Percentiles rank a stretch among this genome's conserved stretches.
Conservation (phyloP, 805 yeast genomes). For the Komagataella populi region DNA sequence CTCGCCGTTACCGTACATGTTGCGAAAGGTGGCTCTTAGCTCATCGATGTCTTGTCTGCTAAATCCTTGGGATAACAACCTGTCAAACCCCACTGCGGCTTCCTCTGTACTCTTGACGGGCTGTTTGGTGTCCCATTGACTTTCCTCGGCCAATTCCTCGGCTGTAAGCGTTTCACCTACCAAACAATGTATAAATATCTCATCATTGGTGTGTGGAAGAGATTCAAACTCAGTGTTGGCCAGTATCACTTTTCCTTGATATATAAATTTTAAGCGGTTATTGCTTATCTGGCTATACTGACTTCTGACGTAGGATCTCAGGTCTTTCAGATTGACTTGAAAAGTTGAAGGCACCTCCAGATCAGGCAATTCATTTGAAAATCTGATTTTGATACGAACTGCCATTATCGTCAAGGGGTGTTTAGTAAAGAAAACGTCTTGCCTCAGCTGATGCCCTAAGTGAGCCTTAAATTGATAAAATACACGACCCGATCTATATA, state of each 20-base stretch:
- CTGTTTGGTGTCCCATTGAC: slow-evolving; percentile 35
- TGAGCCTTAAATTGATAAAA: not conserved
- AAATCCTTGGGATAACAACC: slow-evolving; percentile 74
- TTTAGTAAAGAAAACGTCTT: not conserved
- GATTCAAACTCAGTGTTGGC: slow-evolving; percentile 37
- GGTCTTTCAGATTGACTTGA: slow-evolving; percentile 21
- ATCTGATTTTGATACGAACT: slow-evolving; percentile 22
- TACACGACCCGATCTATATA: not conserved
- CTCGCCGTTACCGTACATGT: slow-evolving; percentile 40
- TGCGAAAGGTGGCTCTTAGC: slow-evolving; percentile 61
- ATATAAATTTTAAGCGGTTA: slow-evolving; percentile 48
- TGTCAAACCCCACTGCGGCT: slow-evolving; percentile 74
- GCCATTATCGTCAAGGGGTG: not conserved
- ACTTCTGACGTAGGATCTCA: slow-evolving; percentile 29
- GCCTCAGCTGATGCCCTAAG: not conserved
- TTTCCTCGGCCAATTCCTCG: slow-evolving; percentile 47
- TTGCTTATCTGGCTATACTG: slow-evolving; percentile 17
- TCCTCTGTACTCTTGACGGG: slow-evolving; percentile 43
- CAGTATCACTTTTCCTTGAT: slow-evolving; percentile 53
- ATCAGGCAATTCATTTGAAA: slow-evolving; percentile 32
- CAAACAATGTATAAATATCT: slow-evolving; percentile 63
- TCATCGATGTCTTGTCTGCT: slow-evolving; percentile 62
- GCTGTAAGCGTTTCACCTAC: slow-evolving; percentile 50
- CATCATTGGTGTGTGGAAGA: slow-evolving; percentile 3
- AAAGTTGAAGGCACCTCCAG: slow-evolving; percentile 20